Evolutionary conservation across 176 grass and related monocot genomes (phyloP).

Genomic region (Lolium rigidum): DNA sequence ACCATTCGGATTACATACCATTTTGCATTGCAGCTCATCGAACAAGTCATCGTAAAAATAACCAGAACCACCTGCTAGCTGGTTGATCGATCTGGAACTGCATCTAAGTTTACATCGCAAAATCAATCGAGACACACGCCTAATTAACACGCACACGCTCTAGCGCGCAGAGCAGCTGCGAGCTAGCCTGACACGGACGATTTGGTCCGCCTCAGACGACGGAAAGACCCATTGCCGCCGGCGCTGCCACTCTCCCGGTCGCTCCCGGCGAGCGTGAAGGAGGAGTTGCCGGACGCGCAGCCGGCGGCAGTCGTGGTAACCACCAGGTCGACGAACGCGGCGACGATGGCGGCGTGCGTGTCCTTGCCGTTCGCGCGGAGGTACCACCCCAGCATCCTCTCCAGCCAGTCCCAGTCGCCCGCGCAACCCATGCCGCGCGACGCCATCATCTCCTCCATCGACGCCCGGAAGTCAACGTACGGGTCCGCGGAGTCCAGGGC

Average conservation of each 20-base stretch:
- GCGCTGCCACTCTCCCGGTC: constrained; percentile 32
- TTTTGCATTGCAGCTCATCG: neutral
- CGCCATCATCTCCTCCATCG: constrained; percentile 82
- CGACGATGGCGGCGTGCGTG: constrained; percentile 65
- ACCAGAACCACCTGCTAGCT: neutral
- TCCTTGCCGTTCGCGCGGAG: constrained; percentile 61
- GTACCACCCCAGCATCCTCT: constrained; percentile 84
- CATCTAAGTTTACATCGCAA: constrained; percentile 3
- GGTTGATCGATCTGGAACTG: neutral
- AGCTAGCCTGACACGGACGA: neutral
- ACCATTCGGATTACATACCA: too few relatives aligned
- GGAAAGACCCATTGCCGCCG: constrained; percentile 24
- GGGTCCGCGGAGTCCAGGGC: constrained; percentile 71
- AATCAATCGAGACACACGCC: constrained; percentile 5
- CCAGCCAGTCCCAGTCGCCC: constrained; percentile 79
- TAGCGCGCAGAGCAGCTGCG: too few relatives aligned
- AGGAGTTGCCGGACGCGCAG: constrained; percentile 42
- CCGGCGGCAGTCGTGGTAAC: constrained; percentile 31
- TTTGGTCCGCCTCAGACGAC: constrained; percentile 31
- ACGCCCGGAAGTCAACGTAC: constrained; percentile 76
- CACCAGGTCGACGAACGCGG: constrained; percentile 75
- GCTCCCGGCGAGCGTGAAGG: constrained; percentile 43
- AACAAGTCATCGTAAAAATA: neutral
- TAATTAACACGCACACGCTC: neutral
- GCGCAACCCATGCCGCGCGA: constrained; percentile 42